phyloP scores from a whole-genome alignment of 495 filamentous ascomycete genomes.

The Elaphomyces granulatus region DNA sequence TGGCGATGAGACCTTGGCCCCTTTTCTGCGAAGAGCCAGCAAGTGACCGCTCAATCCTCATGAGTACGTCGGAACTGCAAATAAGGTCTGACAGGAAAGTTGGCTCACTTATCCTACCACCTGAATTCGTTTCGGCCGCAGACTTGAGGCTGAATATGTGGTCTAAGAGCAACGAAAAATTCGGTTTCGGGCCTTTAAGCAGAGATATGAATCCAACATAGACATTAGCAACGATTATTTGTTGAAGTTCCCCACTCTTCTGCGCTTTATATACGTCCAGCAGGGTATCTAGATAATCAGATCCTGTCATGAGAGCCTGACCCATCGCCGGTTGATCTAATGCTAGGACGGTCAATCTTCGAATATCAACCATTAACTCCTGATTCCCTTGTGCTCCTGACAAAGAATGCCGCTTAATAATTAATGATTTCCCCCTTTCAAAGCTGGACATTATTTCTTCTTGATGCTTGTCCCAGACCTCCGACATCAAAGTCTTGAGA shows the following conservation, averaged over 20 bases:
- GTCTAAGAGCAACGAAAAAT: slow-evolving; percentile 58
- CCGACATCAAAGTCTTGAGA: slow-evolving; percentile 30
- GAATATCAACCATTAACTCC: slow-evolving; percentile 21
- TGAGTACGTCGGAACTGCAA: slow-evolving; percentile 27
- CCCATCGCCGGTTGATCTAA: slow-evolving; percentile 24
- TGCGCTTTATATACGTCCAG: slow-evolving; percentile 44
- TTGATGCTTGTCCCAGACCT: slow-evolving; percentile 24
- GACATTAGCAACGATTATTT: slow-evolving; percentile 47
- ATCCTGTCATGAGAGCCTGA: slow-evolving; percentile 59
- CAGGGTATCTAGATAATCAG: slow-evolving; percentile 71
- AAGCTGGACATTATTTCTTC: slow-evolving; percentile 25
- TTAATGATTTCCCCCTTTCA: slow-evolving; percentile 29
- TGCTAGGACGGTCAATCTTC: slow-evolving; percentile 27
- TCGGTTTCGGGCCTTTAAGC: slow-evolving; percentile 47
- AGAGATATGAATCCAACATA: slow-evolving; percentile 61
- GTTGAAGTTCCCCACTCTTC: slow-evolving; percentile 40
- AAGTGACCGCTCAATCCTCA: slow-evolving; percentile 41
- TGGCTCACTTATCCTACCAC: slow-evolving; percentile 22
- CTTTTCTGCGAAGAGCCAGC: slow-evolving; percentile 34
- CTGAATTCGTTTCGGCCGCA: slow-evolving; percentile 34
- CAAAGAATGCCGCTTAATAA: slow-evolving; percentile 34
- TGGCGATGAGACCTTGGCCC: slow-evolving; percentile 26
- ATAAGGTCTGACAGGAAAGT: slow-evolving; percentile 33
- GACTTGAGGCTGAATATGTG: slow-evolving; percentile 69
- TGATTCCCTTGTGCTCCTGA: slow-evolving; percentile 24